Evolutionary conservation across 2,329 filamentous ascomycete species (phyloP).

Genomic region (Lojkania enalia): DNA sequence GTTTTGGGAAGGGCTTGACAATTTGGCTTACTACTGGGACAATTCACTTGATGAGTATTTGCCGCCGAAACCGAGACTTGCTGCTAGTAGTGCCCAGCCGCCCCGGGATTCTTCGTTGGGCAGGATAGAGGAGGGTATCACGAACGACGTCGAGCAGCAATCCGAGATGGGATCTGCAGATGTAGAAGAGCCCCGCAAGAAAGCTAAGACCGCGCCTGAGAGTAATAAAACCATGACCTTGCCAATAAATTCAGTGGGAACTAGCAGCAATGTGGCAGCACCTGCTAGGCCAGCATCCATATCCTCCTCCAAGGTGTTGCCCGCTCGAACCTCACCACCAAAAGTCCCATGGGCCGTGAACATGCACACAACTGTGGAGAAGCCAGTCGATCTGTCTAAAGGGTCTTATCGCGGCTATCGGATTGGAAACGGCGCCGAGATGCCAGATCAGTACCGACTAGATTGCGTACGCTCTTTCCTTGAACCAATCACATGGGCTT

Average conservation of each 20-base stretch:
- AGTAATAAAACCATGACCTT: constrained; percentile 15
- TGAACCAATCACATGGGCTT: constrained; percentile 62
- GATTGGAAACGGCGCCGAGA: constrained; percentile 59
- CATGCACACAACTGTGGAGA: constrained; percentile 22
- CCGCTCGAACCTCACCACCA: constrained; percentile 32
- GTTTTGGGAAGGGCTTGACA: constrained; percentile 63
- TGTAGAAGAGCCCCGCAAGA: constrained; percentile 42
- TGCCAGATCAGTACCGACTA: constrained; percentile 61
- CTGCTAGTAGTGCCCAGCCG: constrained; percentile 7
- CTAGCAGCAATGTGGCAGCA: constrained; percentile 8
- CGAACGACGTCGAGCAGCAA: constrained; percentile 16
- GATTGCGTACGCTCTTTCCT: constrained; percentile 60
- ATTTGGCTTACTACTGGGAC: constrained; percentile 66
- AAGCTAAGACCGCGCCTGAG: constrained; percentile 39
- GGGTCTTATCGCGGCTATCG: constrained; percentile 61
- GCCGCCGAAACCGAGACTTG: constrained; percentile 25
- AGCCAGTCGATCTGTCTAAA: constrained; percentile 29
- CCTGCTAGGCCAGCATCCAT: constrained; percentile 14
- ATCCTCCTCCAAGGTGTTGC: constrained; percentile 29
- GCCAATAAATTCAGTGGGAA: constrained; percentile 16
- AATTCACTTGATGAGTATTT: constrained; percentile 61
- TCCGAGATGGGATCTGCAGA: constrained; percentile 15
- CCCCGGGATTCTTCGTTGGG: constrained; percentile 3
- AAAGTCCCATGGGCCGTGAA: constrained; percentile 32
- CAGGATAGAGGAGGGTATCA: constrained; percentile 9